Evolutionary conservation across 768 basidiomycete genomes (phyloP).

Genomic region (Mycena polygramma): DNA sequence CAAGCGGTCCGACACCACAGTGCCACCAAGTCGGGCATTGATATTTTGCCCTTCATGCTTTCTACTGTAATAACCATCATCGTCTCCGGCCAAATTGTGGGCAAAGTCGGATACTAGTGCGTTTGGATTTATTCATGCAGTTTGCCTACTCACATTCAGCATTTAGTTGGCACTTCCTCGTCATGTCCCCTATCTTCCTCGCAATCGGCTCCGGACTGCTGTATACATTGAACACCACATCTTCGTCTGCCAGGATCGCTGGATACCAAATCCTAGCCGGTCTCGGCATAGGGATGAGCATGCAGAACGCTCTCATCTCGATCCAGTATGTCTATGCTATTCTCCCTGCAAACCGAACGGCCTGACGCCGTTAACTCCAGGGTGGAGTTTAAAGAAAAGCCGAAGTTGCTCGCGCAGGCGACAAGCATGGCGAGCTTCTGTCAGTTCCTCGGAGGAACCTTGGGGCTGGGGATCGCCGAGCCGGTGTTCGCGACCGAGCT

Average conservation of each 20-base stretch:
- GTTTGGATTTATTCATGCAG: not conserved
- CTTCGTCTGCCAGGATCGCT: not conserved
- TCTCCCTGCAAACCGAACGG: not conserved
- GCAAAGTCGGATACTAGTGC: slow-evolving; percentile 1
- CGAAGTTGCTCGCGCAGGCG: slow-evolving; percentile 29
- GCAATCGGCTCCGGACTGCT: slow-evolving; percentile 18
- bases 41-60: slow-evolving; percentile 21
- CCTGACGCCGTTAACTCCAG: not conserved
- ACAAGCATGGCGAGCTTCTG: slow-evolving; percentile 33
- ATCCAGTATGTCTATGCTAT: not conserved
- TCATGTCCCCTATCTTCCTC: slow-evolving; percentile 7
- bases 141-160: no score
- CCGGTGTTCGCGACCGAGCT: slow-evolving; percentile 29
- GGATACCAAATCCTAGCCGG: slow-evolving; percentile 26
- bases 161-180: slow-evolving; percentile 35
- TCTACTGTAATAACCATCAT: not conserved
- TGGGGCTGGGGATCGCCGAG: slow-evolving; percentile 28
- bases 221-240: slow-evolving; percentile 10
- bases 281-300: not conserved
- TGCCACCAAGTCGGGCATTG: slow-evolving; percentile 30
- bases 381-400: slow-evolving; percentile 25
- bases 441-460: slow-evolving; percentile 31
- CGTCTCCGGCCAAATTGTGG: not conserved
- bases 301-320: not conserved
- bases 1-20: slow-evolving; percentile 23